phyloP scores from a whole-genome alignment of 2,329 filamentous ascomycete species.

The Apiospora rasikravindrae region DNA sequence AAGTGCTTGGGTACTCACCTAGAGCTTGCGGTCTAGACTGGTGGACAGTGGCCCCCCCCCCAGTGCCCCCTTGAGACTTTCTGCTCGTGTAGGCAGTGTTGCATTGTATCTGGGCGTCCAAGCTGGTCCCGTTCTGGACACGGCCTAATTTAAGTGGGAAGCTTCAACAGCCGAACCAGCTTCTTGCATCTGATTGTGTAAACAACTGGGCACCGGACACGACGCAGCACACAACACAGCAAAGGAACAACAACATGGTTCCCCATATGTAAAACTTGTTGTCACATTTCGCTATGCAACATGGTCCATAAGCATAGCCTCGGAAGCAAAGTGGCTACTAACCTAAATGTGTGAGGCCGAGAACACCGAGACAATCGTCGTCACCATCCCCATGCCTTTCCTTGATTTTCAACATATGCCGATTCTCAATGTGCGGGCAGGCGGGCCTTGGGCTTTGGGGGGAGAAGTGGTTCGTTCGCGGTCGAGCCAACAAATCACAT shows the following conservation, averaged over 20 bases:
- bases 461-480: neutral
- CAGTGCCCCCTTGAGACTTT: neutral
- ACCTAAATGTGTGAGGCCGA: slow-evolving; percentile 15
- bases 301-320: slow-evolving; percentile 10
- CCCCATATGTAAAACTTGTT: slow-evolving; percentile 15
- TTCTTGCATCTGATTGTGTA: slow-evolving; percentile 16
- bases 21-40: neutral
- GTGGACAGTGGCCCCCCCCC: neutral
- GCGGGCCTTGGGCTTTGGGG: too few relatives aligned
- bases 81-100: neutral
- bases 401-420: neutral
- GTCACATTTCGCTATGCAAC: slow-evolving; percentile 12
- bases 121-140: slow-evolving; percentile 13
- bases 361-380: slow-evolving; percentile 18
- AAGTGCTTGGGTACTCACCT: neutral
- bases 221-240: neutral
- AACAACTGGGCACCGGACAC: slow-evolving; percentile 10
- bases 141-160: slow-evolving; percentile 3
- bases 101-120: slow-evolving; percentile 14
- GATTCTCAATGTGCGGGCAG: neutral
- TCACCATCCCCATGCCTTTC: slow-evolving; percentile 3
- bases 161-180: slow-evolving; percentile 4
- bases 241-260: slow-evolving; percentile 7
- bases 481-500: neutral
- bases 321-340: slow-evolving; percentile 15